phyloP scores from a whole-genome alignment of 257 asterid species.

The Nicotiana tomentosiformis region DNA sequence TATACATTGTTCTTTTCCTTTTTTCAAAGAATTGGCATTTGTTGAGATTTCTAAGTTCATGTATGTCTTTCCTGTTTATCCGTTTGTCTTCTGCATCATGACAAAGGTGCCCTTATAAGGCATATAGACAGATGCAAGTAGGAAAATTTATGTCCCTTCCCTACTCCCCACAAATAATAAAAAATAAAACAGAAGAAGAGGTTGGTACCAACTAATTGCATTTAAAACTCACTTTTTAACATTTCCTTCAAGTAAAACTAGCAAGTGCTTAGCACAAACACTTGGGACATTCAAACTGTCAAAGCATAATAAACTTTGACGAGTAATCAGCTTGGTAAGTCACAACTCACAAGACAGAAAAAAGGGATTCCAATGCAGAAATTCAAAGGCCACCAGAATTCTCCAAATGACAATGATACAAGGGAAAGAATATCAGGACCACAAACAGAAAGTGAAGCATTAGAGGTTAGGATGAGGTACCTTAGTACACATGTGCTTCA shows the following conservation, averaged over 20 bases:
- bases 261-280: neutral
- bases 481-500: conserved; percentile 6
- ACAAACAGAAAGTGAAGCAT: neutral
- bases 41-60: neutral
- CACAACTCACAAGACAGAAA: neutral
- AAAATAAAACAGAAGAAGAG: neutral
- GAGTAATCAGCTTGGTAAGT: neutral
- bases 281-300: neutral
- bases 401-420: neutral
- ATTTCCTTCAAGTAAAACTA: neutral
- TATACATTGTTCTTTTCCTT: neutral
- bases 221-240: neutral
- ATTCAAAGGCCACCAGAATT: neutral
- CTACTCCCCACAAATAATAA: neutral
- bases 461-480: neutral
- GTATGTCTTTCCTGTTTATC: neutral
- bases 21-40: conserved; percentile 1
- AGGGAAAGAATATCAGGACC: neutral
- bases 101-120: neutral
- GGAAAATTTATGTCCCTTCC: neutral
- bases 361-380: neutral
- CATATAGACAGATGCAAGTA: neutral
- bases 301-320: neutral
- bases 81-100: neutral
- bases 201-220: neutral